These are phyloP conservation scores for Petunia hybrid DNA, from an alignment of 305 asterid species.

Conservation along the genomic window DNA sequence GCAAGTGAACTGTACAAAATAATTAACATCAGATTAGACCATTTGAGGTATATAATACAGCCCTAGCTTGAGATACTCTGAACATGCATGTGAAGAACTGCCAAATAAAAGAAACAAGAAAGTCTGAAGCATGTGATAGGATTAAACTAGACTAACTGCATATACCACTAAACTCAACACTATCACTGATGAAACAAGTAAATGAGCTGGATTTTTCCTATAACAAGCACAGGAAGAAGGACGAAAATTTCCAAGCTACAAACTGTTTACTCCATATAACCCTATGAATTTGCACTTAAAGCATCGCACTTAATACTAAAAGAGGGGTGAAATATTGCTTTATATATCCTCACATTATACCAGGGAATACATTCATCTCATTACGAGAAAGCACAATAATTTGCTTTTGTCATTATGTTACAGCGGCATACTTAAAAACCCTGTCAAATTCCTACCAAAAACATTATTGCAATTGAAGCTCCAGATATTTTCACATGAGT, in stretches of 20 bases:
- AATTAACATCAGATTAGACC: conserved; percentile 24
- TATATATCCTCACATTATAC: background rate
- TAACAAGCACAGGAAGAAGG: background rate
- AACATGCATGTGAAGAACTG: conserved; percentile 18
- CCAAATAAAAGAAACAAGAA: conserved; percentile 6
- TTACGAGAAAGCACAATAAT: background rate
- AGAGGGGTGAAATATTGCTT: background rate
- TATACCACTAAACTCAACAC: background rate
- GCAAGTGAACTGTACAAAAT: conserved; percentile 8
- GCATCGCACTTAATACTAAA: conserved; percentile 1
- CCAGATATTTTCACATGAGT: background rate
- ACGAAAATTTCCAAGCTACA: conserved; percentile 22
- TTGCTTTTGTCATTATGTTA: background rate
- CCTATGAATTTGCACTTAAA: background rate
- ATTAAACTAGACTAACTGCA: background rate
- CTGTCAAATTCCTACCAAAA: background rate
- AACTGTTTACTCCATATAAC: background rate
- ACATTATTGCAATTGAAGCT: conserved; percentile 10
- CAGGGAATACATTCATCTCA: background rate
- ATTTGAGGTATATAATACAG: conserved; percentile 14
- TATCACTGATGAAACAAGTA: background rate
- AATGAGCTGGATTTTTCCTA: background rate
- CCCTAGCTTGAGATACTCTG: conserved; percentile 6
- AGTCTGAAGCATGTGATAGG: background rate
- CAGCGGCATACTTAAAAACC: conserved; percentile 9